A percentile compares a stretch with the other conserved stretches of the same genome.
Evolutionary conservation across 2,329 filamentous ascomycete species (phyloP).

Genomic region (Byssochlamys sp.): DNA sequence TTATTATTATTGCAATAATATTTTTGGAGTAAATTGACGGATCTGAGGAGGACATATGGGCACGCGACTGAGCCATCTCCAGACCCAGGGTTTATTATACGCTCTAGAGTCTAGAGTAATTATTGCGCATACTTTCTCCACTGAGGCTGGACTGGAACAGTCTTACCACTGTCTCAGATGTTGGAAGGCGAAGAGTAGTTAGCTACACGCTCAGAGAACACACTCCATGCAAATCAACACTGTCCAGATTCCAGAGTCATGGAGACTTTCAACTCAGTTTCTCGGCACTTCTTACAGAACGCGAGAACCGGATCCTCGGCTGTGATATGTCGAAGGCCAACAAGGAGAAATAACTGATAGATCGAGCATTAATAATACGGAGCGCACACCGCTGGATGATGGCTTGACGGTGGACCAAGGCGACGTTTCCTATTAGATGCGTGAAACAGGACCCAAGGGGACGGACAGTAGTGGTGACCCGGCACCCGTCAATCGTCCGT

Average conservation of each 20-base stretch:
- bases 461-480: background rate
- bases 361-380: background rate
- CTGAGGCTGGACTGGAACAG: background rate
- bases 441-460: background rate
- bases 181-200: background rate
- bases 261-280: too few relatives aligned
- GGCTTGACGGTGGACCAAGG: background rate
- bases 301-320: background rate
- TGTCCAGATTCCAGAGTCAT: too few relatives aligned
- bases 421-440: background rate
- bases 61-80: background rate
- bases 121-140: background rate
- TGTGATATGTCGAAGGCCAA: background rate
- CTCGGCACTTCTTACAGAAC: background rate
- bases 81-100: background rate
- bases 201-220: too few relatives aligned
- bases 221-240: too few relatives aligned
- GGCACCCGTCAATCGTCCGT: background rate
- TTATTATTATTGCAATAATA: background rate
- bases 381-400: background rate
- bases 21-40: background rate
- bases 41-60: background rate
- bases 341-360: background rate
- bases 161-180: background rate
- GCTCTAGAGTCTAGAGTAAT: too few relatives aligned